These are phyloP conservation scores for Galerina marginata DNA, from an alignment of 768 basidiomycete genomes.

Conservation along the genomic window DNA sequence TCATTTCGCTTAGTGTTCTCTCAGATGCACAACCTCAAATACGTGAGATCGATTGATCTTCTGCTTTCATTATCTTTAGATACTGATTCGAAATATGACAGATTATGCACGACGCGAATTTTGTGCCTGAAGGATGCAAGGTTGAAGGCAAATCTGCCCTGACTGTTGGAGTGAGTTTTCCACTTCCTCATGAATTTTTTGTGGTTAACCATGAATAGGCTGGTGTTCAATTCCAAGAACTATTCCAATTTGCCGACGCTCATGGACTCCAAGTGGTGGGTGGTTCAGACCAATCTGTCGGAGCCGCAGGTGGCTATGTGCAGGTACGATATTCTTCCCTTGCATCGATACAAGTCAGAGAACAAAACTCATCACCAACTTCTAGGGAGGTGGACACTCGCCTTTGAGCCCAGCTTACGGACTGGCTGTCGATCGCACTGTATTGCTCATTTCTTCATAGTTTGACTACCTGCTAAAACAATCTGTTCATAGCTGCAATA, in stretches of 20 bases:
- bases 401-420: constrained; percentile 50
- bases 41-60: constrained; percentile 26
- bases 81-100: constrained; percentile 8
- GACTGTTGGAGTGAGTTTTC: constrained; percentile 41
- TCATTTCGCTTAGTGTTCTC: not conserved
- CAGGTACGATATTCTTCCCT: constrained; percentile 18
- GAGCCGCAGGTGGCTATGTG: constrained; percentile 49
- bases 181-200: not conserved
- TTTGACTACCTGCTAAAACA: not conserved
- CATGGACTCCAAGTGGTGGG: constrained; percentile 51
- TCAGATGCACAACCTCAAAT: constrained; percentile 49
- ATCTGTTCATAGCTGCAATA: constrained; percentile 44
- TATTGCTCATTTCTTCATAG: constrained; percentile 28
- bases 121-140: constrained; percentile 44
- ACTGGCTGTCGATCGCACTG: constrained; percentile 52
- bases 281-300: constrained; percentile 48
- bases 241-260: constrained; percentile 46
- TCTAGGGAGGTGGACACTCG: constrained; percentile 50
- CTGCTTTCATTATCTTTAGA: too few species aligned
- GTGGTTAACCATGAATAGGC: constrained; percentile 32
- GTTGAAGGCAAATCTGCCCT: constrained; percentile 30
- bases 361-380: not conserved
- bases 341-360: not conserved
- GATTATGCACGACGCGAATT: constrained; percentile 41
- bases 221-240: constrained; percentile 50